Percentiles rank a stretch among this genome's conserved stretches.
These are phyloP conservation scores for Aspergillus tubingensis DNA, from an alignment of 2,329 filamentous ascomycete species.

Conservation along the genomic window DNA sequence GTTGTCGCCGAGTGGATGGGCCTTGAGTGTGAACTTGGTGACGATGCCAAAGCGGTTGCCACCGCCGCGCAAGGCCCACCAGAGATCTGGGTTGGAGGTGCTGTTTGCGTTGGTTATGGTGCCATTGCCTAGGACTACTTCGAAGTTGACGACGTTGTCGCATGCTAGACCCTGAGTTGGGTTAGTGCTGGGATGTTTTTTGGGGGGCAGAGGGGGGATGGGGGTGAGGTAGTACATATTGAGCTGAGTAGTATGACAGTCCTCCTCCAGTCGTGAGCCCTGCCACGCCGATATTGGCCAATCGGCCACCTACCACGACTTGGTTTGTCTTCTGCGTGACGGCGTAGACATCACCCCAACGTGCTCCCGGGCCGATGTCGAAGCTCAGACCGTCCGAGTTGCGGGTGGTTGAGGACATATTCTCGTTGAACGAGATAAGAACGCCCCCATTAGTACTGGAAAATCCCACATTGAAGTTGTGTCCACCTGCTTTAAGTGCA, in stretches of 20 bases:
- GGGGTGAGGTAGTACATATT: conserved; percentile 10
- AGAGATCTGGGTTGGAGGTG: conserved; percentile 12
- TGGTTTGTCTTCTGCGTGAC: conserved; percentile 13
- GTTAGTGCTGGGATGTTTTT: background rate
- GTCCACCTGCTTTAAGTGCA: conserved; percentile 14
- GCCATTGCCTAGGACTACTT: conserved; percentile 13
- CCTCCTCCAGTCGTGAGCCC: conserved; percentile 14
- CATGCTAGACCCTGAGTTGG: conserved; percentile 10
- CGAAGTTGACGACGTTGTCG: conserved; percentile 17
- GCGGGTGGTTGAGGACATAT: conserved; percentile 11
- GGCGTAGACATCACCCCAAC: conserved; percentile 16
- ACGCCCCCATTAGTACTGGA: conserved; percentile 13
- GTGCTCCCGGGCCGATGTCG: conserved; percentile 16
- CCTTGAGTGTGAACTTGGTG: conserved; percentile 16
- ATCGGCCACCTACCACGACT: conserved; percentile 13
- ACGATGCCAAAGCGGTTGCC: conserved; percentile 18
- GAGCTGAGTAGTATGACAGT: conserved; percentile 18
- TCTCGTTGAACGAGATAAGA: conserved; percentile 15
- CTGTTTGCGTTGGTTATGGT: conserved; percentile 14
- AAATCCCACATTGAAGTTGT: conserved; percentile 15
- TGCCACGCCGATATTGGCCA: conserved; percentile 15
- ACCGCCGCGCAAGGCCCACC: conserved; percentile 16
- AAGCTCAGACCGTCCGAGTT: conserved; percentile 12
- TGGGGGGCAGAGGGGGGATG: background rate
- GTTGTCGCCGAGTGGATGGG: conserved; percentile 8